Conservation (phyloP, 2,329 filamentous ascomycete species). For the Huntiella moniliformis region DNA sequence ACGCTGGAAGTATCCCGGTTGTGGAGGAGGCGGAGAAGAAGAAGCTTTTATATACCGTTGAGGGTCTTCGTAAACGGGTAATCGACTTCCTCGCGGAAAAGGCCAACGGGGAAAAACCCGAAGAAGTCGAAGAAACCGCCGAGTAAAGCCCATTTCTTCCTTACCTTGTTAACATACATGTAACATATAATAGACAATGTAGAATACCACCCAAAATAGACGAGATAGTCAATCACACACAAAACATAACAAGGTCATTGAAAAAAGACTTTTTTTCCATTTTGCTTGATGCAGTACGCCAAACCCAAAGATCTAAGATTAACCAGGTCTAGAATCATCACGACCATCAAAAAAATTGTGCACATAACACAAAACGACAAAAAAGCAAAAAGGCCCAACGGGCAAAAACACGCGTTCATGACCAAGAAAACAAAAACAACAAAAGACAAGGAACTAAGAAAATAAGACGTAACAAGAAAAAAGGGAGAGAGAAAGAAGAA, state of each 20-base stretch:
- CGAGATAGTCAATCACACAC: too few relatives aligned
- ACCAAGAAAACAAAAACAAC: not conserved
- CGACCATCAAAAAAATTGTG: not conserved
- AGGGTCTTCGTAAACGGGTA: slow-evolving; percentile 28
- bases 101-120: slow-evolving; percentile 9
- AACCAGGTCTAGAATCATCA: slow-evolving; percentile 2
- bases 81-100: slow-evolving; percentile 13
- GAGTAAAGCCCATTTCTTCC: not conserved
- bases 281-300: slow-evolving; percentile 1
- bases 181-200: not conserved
- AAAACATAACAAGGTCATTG: not conserved
- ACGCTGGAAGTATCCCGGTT: slow-evolving; percentile 17
- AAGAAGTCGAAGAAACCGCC: slow-evolving; percentile 13
- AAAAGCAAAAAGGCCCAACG: not conserved
- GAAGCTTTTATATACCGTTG: slow-evolving; percentile 26
- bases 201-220: too few relatives aligned
- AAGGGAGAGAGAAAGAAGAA: not conserved
- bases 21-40: slow-evolving; percentile 22
- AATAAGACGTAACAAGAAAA: not conserved
- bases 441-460: not conserved
- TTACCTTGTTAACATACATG: not conserved
- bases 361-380: not conserved
- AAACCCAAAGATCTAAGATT: slow-evolving; percentile 6
- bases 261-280: not conserved
- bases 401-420: too few relatives aligned